Evolutionary conservation across 352 stramenopile species (phyloP).

Genomic region (Globisporangium orthogonon): DNA sequence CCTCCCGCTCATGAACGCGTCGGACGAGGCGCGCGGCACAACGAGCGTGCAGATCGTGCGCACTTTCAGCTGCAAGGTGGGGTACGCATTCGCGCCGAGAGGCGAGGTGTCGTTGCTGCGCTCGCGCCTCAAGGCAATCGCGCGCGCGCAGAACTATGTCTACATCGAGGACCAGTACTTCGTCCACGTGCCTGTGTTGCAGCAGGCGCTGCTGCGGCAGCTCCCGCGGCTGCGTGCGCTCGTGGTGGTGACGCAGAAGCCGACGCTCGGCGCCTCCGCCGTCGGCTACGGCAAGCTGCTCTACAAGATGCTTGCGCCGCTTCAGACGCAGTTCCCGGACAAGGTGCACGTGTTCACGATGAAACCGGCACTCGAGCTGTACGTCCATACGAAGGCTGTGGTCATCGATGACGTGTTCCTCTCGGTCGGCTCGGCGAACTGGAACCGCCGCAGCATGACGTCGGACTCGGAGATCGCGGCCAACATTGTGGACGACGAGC

Average conservation of each 20-base stretch:
- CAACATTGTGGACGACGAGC: conserved; percentile 40
- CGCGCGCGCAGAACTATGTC: conserved; percentile 50
- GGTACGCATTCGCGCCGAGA: conserved; percentile 43
- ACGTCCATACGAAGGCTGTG: conserved; percentile 10
- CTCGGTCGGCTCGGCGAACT: conserved; percentile 46
- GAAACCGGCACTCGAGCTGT: conserved; percentile 2
- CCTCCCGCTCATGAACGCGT: conserved; percentile 9
- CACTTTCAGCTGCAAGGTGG: conserved; percentile 46
- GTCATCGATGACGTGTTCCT: conserved; percentile 54
- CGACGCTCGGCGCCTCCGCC: conserved; percentile 16
- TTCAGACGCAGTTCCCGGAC: conserved; percentile 32
- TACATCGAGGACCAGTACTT: conserved; percentile 75
- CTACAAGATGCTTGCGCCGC: conserved; percentile 45
- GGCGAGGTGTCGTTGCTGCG: conserved; percentile 43
- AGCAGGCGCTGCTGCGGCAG: conserved; percentile 31
- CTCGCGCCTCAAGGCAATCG: conserved; percentile 42
- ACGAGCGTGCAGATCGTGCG: conserved; percentile 46
- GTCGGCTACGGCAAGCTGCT: conserved; percentile 23
- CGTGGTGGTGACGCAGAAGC: conserved; percentile 30
- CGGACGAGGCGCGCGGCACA: conserved; percentile 4
- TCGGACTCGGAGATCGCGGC: conserved; percentile 54
- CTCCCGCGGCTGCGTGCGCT: conserved; percentile 40
- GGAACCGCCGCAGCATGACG: conserved; percentile 65
- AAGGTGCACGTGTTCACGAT: conserved; percentile 28
- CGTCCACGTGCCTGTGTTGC: conserved; percentile 32